These are phyloP conservation scores for Ganoderma lucidum DNA, from an alignment of 1,284 basidiomycete genomes.

Conservation along the genomic window DNA sequence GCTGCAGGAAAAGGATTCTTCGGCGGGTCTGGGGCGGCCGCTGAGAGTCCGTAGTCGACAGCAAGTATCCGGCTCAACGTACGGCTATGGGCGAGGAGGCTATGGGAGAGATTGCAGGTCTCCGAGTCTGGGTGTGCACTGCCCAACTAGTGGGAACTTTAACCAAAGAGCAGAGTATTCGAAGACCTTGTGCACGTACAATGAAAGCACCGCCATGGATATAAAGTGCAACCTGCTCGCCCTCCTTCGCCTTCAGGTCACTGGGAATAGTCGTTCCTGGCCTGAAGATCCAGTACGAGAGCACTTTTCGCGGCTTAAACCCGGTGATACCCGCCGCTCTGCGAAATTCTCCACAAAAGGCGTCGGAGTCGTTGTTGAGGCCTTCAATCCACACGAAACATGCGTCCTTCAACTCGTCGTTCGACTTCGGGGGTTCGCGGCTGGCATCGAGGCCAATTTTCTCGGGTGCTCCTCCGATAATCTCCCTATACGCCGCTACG, in stretches of 20 bases:
- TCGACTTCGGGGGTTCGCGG: conserved; percentile 21
- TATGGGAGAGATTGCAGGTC: conserved; percentile 25
- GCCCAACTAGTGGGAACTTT: conserved; percentile 19
- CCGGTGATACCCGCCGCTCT: conserved; percentile 27
- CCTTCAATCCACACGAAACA: conserved; percentile 33
- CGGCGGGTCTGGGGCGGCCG: conserved; percentile 35
- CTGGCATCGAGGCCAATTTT: conserved; percentile 14
- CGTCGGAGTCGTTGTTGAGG: conserved; percentile 19
- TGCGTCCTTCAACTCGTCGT: conserved; percentile 28
- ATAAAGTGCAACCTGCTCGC: conserved; percentile 29
- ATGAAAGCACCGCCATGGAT: conserved; percentile 31
- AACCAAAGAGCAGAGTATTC: neutral
- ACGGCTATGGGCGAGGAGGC: conserved; percentile 34
- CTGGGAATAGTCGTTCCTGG: conserved; percentile 23
- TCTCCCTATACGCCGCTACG: conserved; percentile 18
- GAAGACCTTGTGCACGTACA: conserved; percentile 12
- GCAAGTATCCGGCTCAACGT: conserved; percentile 45
- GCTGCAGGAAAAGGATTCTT: conserved; percentile 51
- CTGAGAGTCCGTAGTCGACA: conserved; percentile 38
- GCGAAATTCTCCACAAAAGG: conserved; percentile 32
- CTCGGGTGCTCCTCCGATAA: conserved; percentile 10
- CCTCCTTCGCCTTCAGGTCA: conserved; percentile 40
- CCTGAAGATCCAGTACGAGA: conserved; percentile 34
- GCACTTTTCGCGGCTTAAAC: conserved; percentile 23
- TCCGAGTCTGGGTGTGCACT: conserved; percentile 27